phyloP scores from a whole-genome alignment of 2,329 filamentous ascomycete genomes.

The Aureobasidium zeae region DNA sequence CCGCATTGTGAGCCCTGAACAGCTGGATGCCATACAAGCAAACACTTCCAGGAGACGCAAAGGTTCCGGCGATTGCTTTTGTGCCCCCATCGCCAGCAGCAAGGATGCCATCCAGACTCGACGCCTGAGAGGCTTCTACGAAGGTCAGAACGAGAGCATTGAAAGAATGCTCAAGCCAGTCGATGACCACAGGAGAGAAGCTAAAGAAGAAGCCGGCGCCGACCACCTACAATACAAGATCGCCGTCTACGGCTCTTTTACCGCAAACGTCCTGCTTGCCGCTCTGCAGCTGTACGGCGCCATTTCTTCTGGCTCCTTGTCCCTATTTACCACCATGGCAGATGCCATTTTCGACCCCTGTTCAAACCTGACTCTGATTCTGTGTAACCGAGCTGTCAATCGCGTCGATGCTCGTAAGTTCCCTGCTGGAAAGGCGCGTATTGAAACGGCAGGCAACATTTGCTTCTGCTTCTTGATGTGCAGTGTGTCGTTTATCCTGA shows the following conservation, averaged over 20 bases:
- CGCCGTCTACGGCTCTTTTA: constrained; percentile 58
- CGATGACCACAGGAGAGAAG: constrained; percentile 77
- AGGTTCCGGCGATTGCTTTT: constrained; percentile 25
- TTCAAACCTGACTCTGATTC: constrained; percentile 77
- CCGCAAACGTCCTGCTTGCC: constrained; percentile 70
- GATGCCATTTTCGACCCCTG: constrained; percentile 90
- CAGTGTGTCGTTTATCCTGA: constrained; percentile 80
- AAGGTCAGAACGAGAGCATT: constrained; percentile 86
- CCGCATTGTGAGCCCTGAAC: constrained; percentile 65
- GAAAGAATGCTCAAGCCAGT: constrained; percentile 85
- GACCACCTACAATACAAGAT: constrained; percentile 71
- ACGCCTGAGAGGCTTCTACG: constrained; percentile 73
- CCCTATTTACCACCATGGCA: constrained; percentile 94
- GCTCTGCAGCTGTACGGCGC: constrained; percentile 83
- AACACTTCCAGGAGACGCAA: constrained; percentile 71
- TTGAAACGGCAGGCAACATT: constrained; percentile 94
- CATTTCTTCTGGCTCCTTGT: constrained; percentile 77
- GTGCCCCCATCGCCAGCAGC: constrained; percentile 33
- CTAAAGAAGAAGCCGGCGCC: constrained; percentile 67
- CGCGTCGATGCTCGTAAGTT: constrained; percentile 79
- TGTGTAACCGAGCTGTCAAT: constrained; percentile 80
- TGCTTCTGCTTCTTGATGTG: constrained; percentile 96
- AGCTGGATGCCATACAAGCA: constrained; percentile 66
- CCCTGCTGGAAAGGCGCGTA: constrained; percentile 82
- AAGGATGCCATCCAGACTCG: constrained; percentile 38